phyloP scores from a whole-genome alignment of 1,284 basidiomycete species.

The Leccinum solheimii region DNA sequence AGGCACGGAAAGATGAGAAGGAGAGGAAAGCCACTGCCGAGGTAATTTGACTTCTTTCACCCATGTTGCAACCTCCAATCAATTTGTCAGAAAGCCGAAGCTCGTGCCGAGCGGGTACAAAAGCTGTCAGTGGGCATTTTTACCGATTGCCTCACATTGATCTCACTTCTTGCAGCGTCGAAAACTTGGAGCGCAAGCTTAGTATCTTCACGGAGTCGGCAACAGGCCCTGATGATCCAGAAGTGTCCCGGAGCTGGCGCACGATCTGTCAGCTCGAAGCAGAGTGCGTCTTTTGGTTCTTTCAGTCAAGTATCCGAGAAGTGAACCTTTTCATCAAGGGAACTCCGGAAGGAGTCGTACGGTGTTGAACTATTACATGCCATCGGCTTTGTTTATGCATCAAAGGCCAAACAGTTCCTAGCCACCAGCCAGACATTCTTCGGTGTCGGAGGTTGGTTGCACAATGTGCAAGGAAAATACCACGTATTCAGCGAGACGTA shows the following conservation, averaged over 20 bases:
- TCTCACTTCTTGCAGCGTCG: slow-evolving; percentile 42
- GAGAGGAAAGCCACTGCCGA: slow-evolving; percentile 67
- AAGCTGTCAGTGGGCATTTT: slow-evolving; percentile 52
- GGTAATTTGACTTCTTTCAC: slow-evolving; percentile 40
- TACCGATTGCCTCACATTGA: background rate
- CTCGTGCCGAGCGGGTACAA: slow-evolving; percentile 75
- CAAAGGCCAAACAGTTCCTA: slow-evolving; percentile 80
- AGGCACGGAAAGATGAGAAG: slow-evolving; percentile 77
- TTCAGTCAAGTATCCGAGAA: background rate
- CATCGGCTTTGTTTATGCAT: slow-evolving; percentile 87
- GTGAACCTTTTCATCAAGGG: slow-evolving; percentile 47
- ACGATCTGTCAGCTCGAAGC: slow-evolving; percentile 84
- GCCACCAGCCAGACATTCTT: slow-evolving; percentile 79
- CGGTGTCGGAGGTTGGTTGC: slow-evolving; percentile 89
- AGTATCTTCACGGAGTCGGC: slow-evolving; percentile 93
- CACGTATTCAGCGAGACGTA: slow-evolving; percentile 93
- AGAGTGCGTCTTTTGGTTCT: slow-evolving; percentile 52
- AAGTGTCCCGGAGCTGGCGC: slow-evolving; percentile 69
- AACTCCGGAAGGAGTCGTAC: slow-evolving; percentile 89
- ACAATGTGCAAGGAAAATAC: slow-evolving; percentile 92
- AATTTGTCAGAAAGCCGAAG: slow-evolving; percentile 69
- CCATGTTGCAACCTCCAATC: slow-evolving; percentile 12
- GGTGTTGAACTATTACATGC: slow-evolving; percentile 91
- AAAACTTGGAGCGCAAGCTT: slow-evolving; percentile 84
- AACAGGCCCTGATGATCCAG: slow-evolving; percentile 67